phyloP scores from a whole-genome alignment of 139 green algal genomes.

The Chlamydomonas incerta region DNA sequence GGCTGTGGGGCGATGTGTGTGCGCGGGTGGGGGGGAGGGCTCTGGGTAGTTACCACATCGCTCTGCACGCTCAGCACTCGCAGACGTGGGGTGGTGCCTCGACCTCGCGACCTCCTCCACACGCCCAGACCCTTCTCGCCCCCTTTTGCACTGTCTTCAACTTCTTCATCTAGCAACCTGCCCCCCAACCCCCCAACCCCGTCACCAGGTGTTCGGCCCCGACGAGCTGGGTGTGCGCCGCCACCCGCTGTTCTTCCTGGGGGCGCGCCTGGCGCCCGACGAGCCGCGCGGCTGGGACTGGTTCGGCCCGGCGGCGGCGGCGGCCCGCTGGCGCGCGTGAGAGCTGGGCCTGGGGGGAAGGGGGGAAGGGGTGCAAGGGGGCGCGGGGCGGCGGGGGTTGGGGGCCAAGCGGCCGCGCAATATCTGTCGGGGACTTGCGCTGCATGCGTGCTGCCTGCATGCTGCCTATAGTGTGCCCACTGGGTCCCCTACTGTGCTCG shows the following conservation, averaged over 20 bases:
- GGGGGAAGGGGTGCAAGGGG: not conserved
- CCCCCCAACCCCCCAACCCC: not conserved
- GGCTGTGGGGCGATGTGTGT: no score
- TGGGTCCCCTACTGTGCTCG: no score
- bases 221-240: constrained; percentile 18
- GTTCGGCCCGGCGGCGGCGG: constrained; percentile 35
- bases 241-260: constrained; percentile 57
- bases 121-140: no score
- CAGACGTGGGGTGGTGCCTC: no score
- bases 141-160: no score
- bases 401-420: no score
- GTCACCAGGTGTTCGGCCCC: constrained; percentile 40
- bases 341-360: not conserved
- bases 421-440: no score
- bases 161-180: no score
- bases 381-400: not conserved
- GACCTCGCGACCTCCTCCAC: no score
- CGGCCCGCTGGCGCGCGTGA: not conserved
- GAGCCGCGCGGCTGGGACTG: constrained; percentile 52
- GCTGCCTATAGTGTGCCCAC: not conserved
- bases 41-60: no score
- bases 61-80: no score
- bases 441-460: no score
- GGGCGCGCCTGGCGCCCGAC: constrained; percentile 36
- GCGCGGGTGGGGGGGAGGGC: not conserved